These are phyloP conservation scores for Nidularia pulvinata DNA, from an alignment of 768 basidiomycete genomes.

Conservation along the genomic window DNA sequence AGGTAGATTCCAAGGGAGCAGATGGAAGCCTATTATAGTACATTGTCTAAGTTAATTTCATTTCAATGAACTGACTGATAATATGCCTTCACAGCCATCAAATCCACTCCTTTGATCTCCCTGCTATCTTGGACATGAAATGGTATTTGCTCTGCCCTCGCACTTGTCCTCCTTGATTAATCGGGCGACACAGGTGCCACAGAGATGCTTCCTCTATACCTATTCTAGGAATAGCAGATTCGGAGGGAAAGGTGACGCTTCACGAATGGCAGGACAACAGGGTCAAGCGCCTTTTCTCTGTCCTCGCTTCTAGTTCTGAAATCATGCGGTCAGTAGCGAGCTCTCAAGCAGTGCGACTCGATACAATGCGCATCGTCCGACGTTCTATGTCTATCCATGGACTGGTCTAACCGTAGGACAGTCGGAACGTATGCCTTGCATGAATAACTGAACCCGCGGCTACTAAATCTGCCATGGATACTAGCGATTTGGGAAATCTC, in stretches of 20 bases:
- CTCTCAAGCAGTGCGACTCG: conserved; percentile 33
- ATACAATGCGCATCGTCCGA: conserved; percentile 52
- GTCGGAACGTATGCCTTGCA: conserved; percentile 38
- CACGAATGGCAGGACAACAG: conserved; percentile 51
- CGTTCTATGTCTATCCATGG: conserved; percentile 85
- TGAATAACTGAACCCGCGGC: too few species aligned
- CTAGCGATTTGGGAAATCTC: conserved; percentile 58
- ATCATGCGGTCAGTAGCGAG: conserved; percentile 32
- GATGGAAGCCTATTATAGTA: conserved; percentile 29
- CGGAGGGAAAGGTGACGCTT: conserved; percentile 77
- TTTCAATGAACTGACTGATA: background rate
- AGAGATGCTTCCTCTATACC: conserved; percentile 36
- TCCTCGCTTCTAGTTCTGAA: too few species aligned
- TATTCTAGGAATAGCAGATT: conserved; percentile 76
- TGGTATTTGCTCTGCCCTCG: conserved; percentile 53
- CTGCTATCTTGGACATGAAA: conserved; percentile 93
- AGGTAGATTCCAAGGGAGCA: conserved; percentile 27
- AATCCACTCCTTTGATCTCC: conserved; percentile 67
- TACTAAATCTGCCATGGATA: too few species aligned
- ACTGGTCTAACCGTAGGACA: conserved; percentile 81
- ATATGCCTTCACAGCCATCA: conserved; percentile 38
- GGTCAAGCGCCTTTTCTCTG: conserved; percentile 21
- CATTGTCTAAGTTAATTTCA: conserved; percentile 8
- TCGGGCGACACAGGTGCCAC: conserved; percentile 54
- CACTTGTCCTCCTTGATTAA: background rate